Percentiles rank a stretch among this genome's conserved stretches.
phyloP scores from a whole-genome alignment of 1,139 yeast genomes.

The Schwanniomyces etchellsii region DNA sequence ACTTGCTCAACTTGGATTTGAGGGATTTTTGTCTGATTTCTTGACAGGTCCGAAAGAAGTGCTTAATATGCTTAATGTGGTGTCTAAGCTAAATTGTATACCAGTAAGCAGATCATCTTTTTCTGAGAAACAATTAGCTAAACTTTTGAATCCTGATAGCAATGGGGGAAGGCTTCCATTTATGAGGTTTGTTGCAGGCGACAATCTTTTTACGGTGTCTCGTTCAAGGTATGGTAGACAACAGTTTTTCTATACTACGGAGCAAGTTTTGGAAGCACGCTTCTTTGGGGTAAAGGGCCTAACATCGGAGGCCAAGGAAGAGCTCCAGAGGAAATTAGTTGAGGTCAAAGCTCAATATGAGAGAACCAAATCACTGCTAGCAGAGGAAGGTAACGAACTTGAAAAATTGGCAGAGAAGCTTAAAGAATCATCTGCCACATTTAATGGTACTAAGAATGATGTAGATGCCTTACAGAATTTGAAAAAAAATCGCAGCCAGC shows the following conservation, averaged over 20 bases:
- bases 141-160: constrained; percentile 24
- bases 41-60: constrained; percentile 74
- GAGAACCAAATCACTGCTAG: constrained; percentile 4
- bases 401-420: constrained; percentile 5
- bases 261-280: constrained; percentile 21
- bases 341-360: constrained; percentile 12
- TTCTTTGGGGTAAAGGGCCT: constrained; percentile 44
- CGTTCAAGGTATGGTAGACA: constrained; percentile 56
- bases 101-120: constrained; percentile 54
- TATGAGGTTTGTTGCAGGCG: constrained; percentile 56
- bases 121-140: constrained; percentile 33
- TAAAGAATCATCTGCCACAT: constrained; percentile 13
- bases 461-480: constrained; percentile 7
- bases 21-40: constrained; percentile 70
- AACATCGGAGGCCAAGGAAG: constrained; percentile 25
- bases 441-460: constrained; percentile 6
- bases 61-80: constrained; percentile 64
- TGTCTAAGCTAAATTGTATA: constrained; percentile 50
- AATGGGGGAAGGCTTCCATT: constrained; percentile 39
- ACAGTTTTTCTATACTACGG: constrained; percentile 42
- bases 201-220: constrained; percentile 42
- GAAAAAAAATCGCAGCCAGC: constrained; percentile 10
- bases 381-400: constrained; percentile 3
- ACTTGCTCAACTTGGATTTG: constrained; percentile 58
- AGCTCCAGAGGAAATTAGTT: constrained; percentile 13